Evolutionary conservation across 257 asterid species (phyloP), one percentile per base, ranked within the genome.

Genomic region (Scutellaria barbata): DNA sequence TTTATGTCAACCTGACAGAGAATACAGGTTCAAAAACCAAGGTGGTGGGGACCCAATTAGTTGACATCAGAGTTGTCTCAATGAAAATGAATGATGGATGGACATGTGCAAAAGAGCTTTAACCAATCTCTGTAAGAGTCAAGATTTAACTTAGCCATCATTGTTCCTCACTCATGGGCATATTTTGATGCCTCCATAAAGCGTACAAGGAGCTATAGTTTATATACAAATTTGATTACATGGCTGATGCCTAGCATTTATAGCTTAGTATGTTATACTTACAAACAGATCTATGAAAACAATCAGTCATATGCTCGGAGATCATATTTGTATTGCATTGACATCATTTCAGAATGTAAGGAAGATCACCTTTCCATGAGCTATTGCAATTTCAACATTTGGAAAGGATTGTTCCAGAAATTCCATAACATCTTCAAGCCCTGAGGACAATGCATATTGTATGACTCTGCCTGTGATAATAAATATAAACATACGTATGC

Each of bases 341-440:
- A 56, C 57, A 59, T 30, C n/a, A 72, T 47, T 68, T 42, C 35
- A 71, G 13, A 79, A 71, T 40, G 57, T 16, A 13, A 69, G 37
- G 39, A 76, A 74, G 30, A 61, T 73, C 77, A 93, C 98, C 97
- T 94, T 90, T 79, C 98, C 98, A 78, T 94, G 98, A 77, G 98
- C 98, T 78, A 91, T 83, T 72, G 98, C 97, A 80, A 86, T 83
- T 75, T 87, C 95, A 81, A 87, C 85, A 76, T 86, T 55, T 74
- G 92, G 95, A 85, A 87, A 94, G 71, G 86, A 76, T 71, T 66
- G 84, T 60, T 77, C 86, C 82, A 94, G 83, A 77, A 90, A 87
- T 75, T 90, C 89, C 98, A 80, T 86, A 72, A 87, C 96, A 75
- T 89, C 96, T 77, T 89, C 97, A 73, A 94, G 97, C 71, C 98